phyloP scores from a whole-genome alignment of 2,329 filamentous ascomycete species.

The Neopestalotiopsis rosae region DNA sequence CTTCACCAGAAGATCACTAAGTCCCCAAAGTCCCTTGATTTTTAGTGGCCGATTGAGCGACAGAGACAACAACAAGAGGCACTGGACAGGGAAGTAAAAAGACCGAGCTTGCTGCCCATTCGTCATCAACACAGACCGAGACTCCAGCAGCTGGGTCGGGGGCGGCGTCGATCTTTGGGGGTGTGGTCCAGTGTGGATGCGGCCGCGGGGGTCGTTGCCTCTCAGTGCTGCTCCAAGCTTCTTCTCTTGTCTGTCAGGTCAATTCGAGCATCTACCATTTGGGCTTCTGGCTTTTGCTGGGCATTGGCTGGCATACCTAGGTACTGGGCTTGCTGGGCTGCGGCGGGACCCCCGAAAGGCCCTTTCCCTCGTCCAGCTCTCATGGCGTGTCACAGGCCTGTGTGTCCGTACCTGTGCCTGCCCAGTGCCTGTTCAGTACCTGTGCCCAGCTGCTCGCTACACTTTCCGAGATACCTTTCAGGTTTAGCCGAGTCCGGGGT shows the following conservation, averaged over 20 bases:
- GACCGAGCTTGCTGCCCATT: neutral
- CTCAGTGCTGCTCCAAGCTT: neutral
- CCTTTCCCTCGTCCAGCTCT: no score
- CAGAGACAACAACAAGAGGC: neutral
- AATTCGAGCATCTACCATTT: neutral
- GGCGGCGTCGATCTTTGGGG: neutral
- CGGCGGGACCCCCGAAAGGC: no score
- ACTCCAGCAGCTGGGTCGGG: neutral
- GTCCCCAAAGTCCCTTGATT: neutral
- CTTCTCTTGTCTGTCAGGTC: neutral
- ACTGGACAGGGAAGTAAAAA: neutral
- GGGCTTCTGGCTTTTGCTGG: no score
- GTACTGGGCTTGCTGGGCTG: neutral
- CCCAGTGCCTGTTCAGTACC: neutral
- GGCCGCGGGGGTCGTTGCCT: no score
- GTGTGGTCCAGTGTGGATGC: neutral
- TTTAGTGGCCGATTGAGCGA: neutral
- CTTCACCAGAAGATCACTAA: neutral
- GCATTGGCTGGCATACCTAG: no score
- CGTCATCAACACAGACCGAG: constrained; percentile 3
- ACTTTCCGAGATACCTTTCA: neutral
- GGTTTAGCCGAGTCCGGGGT: neutral
- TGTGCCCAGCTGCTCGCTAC: neutral
- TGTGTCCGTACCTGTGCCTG: neutral
- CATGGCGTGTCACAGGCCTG: neutral